These are phyloP conservation scores for Streptanthus diversifolius DNA, from an alignment of 345 rosid species.

Conservation along the genomic window DNA sequence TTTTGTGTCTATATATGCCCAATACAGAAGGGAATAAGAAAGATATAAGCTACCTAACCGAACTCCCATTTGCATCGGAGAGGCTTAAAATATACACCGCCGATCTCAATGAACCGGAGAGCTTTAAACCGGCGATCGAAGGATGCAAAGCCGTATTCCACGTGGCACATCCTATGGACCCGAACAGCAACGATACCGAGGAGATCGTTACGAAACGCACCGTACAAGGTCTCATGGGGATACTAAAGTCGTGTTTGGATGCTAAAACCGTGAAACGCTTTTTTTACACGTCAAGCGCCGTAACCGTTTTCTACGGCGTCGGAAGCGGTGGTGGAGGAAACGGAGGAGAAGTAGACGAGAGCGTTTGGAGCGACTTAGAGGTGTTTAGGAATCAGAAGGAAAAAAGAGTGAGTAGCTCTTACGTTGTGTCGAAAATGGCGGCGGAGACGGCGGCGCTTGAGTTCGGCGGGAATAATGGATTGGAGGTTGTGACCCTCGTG, in stretches of 20 bases:
- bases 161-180: conserved; percentile 52
- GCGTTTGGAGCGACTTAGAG: conserved; percentile 34
- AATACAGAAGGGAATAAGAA: conserved; percentile 41
- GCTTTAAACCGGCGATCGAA: conserved; percentile 49
- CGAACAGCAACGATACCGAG: conserved; percentile 40
- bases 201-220: conserved; percentile 45
- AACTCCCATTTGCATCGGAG: conserved; percentile 50
- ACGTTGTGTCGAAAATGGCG: conserved; percentile 38
- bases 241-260: conserved; percentile 49
- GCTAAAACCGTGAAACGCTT: conserved; percentile 55
- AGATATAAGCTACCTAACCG: conserved; percentile 56
- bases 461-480: conserved; percentile 37
- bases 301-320: conserved; percentile 29
- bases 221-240: conserved; percentile 47
- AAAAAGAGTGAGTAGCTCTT: conserved; percentile 32
- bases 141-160: conserved; percentile 63
- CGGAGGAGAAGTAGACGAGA: conserved; percentile 36
- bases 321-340: conserved; percentile 17
- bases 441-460: conserved; percentile 44
- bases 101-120: conserved; percentile 47
- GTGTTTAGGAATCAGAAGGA: conserved; percentile 29
- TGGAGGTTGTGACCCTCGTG: conserved; percentile 45
- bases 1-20: not conserved
- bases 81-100: conserved; percentile 50
- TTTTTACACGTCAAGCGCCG: conserved; percentile 59